phyloP scores from a whole-genome alignment of 768 basidiomycete genomes.

The Psilocybe tampanensis region DNA sequence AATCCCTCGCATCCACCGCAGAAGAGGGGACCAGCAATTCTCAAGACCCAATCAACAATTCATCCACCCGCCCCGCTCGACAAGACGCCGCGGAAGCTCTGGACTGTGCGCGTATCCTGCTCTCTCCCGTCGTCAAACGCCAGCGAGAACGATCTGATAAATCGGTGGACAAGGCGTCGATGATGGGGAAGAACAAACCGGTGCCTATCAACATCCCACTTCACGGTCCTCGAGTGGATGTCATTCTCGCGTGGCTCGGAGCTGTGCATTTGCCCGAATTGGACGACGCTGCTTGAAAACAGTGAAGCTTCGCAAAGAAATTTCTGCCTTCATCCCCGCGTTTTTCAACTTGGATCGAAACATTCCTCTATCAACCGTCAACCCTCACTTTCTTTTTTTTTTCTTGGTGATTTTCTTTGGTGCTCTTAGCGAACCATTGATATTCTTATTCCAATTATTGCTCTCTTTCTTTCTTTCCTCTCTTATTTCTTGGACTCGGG shows the following conservation, averaged over 20 bases:
- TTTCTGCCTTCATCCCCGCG: too few relatives aligned
- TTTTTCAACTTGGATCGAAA: too few relatives aligned
- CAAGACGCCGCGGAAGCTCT: conserved; percentile 56
- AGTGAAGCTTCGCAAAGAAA: too few relatives aligned
- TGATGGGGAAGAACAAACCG: conserved; percentile 55
- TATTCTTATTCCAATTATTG: too few relatives aligned
- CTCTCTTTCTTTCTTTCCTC: too few relatives aligned
- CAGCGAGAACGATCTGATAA: conserved; percentile 62
- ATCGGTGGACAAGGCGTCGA: conserved; percentile 47
- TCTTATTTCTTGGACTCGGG: too few relatives aligned
- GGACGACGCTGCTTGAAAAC: conserved; percentile 39
- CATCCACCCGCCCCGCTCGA: conserved; percentile 16
- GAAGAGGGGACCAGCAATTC: background rate
- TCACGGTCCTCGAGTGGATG: conserved; percentile 85
- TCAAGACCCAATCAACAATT: background rate
- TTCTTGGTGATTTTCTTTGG: too few relatives aligned
- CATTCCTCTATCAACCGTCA: too few relatives aligned
- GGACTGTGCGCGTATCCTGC: conserved; percentile 70
- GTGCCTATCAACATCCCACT: conserved; percentile 78
- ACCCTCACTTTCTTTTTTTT: too few relatives aligned
- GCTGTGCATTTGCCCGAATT: conserved; percentile 80
- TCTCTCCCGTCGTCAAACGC: conserved; percentile 68
- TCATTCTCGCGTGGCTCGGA: conserved; percentile 83
- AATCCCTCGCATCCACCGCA: conserved; percentile 4
- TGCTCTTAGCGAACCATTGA: too few relatives aligned